Percentiles rank a stretch among this genome's conserved stretches.
Conservation (phyloP, 2,329 filamentous ascomycete genomes). For the Pestalotiopsis sp. region DNA sequence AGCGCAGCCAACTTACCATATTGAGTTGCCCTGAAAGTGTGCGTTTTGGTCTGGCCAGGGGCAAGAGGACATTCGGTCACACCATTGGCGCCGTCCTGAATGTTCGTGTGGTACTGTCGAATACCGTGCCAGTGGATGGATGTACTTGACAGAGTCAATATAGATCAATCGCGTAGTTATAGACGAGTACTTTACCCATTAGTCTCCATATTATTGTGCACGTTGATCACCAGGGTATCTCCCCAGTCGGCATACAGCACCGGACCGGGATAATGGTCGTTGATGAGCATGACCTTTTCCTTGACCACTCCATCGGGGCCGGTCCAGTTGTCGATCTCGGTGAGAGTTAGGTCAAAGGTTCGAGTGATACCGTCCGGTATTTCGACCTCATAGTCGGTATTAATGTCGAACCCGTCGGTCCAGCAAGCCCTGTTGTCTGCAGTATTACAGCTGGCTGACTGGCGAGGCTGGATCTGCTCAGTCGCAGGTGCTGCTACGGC, state of each 20-base stretch:
- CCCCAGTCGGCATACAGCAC: constrained; percentile 42
- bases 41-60: constrained; percentile 34
- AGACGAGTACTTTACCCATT: constrained; percentile 23
- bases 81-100: constrained; percentile 46
- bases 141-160: constrained; percentile 23
- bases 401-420: constrained; percentile 33
- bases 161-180: neutral
- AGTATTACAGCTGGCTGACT: constrained; percentile 20
- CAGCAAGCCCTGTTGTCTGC: constrained; percentile 34
- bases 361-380: constrained; percentile 25
- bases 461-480: constrained; percentile 1
- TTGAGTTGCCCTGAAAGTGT: constrained; percentile 37
- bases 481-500: constrained; percentile 9
- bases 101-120: constrained; percentile 45
- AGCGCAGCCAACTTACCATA: constrained; percentile 33
- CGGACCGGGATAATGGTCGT: neutral
- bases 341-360: constrained; percentile 31
- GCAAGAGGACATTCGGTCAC: constrained; percentile 46
- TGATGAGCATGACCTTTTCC: constrained; percentile 39
- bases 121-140: constrained; percentile 53
- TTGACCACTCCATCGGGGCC: constrained; percentile 27
- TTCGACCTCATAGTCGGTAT: constrained; percentile 31
- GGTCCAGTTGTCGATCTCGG: constrained; percentile 24
- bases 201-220: constrained; percentile 56
- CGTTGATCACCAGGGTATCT: constrained; percentile 52